Evolutionary conservation across 1,284 basidiomycete species (phyloP).

Genomic region (Puccinia novopanici): DNA sequence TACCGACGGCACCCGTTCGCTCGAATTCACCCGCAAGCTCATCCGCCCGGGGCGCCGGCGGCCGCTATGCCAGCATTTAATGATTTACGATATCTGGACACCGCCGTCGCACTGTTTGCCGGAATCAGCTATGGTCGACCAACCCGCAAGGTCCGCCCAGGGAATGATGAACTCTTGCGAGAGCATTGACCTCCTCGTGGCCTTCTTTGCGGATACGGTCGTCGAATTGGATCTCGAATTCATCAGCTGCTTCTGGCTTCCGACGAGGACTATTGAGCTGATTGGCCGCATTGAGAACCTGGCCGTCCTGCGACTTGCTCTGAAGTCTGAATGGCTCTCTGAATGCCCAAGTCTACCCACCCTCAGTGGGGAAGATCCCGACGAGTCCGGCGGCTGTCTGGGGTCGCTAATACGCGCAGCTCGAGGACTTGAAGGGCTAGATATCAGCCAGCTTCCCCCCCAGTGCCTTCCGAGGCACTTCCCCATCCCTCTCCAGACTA

Average conservation of each 20-base stretch:
- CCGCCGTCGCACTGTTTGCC: too few species aligned
- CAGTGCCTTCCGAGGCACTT: constrained; percentile 20
- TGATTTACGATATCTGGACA: constrained; percentile 27
- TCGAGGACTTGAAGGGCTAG: constrained; percentile 12
- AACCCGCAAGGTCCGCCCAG: not conserved
- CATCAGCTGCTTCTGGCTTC: constrained; percentile 16
- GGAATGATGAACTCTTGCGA: constrained; percentile 20
- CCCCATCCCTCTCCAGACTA: not conserved
- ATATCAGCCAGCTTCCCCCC: constrained; percentile 25
- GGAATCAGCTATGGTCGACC: too few species aligned
- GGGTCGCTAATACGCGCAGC: not conserved
- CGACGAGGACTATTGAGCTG: constrained; percentile 5
- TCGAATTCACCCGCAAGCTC: constrained; percentile 5
- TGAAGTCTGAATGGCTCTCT: constrained; percentile 17
- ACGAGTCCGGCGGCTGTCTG: not conserved
- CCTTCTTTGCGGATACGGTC: constrained; percentile 29
- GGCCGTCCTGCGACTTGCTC: constrained; percentile 1
- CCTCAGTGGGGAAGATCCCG: not conserved
- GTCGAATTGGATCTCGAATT: constrained; percentile 41
- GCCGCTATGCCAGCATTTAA: constrained; percentile 1
- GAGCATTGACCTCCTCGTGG: not conserved
- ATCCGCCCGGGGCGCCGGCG: not conserved
- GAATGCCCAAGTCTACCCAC: not conserved
- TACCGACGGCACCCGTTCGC: not conserved
- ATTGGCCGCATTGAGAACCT: constrained; percentile 24